A percentile compares a stretch with the other conserved stretches of the same genome.
phyloP scores from a whole-genome alignment of 163 green algal genomes.

The Scenedesmus sp. region DNA sequence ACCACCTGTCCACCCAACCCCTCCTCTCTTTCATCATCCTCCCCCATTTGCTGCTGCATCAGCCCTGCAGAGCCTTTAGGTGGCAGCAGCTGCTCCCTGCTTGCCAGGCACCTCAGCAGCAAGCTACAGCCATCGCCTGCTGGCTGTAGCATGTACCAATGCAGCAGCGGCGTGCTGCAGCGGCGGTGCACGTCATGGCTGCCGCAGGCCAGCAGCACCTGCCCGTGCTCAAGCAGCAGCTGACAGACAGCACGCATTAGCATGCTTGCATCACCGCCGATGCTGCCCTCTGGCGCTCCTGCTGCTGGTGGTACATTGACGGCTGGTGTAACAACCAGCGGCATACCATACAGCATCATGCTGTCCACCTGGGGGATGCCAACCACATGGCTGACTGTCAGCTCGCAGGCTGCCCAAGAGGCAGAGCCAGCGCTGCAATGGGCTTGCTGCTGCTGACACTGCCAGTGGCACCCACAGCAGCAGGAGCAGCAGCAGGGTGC shows the following conservation, averaged over 20 bases:
- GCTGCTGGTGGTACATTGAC: not conserved
- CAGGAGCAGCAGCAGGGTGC: not conserved
- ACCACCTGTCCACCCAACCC: constrained; percentile 25
- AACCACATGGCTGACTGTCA: not conserved
- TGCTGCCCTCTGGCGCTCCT: not conserved
- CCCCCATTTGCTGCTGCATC: not conserved
- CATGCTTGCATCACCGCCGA: not conserved
- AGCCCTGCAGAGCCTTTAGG: not conserved
- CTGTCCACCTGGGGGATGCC: not conserved
- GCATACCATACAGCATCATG: constrained; percentile 44
- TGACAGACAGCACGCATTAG: constrained; percentile 21
- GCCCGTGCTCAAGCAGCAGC: constrained; percentile 34
- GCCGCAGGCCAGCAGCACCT: constrained; percentile 26
- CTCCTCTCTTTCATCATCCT: not conserved
- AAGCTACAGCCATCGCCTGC: constrained; percentile 24
- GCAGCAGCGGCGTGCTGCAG: constrained; percentile 15
- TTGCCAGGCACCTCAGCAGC: constrained; percentile 45
- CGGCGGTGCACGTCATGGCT: constrained; percentile 24
- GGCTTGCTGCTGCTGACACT: not conserved
- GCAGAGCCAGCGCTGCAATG: not conserved
- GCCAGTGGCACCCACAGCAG: not conserved
- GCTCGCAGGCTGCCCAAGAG: not conserved
- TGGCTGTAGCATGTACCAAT: constrained; percentile 42
- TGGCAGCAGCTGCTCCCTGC: constrained; percentile 29
- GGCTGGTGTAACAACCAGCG: constrained; percentile 16